Evolutionary conservation across 2,329 filamentous ascomycete genomes (phyloP).

Genomic region (Dryadomyces quercus-mongolicae): DNA sequence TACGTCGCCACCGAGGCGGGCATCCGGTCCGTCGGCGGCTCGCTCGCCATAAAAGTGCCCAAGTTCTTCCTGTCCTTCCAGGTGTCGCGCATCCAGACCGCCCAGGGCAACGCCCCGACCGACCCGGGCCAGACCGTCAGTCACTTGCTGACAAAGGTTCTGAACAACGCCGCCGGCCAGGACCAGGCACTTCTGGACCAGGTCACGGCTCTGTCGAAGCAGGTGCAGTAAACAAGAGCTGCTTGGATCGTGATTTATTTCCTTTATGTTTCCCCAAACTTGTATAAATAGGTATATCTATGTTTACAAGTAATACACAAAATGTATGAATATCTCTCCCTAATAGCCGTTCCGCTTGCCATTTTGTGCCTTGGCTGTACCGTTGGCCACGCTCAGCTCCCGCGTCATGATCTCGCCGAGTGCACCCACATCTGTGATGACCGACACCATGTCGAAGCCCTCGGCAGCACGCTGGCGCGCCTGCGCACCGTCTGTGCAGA

Average conservation of each 20-base stretch:
- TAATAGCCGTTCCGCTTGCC: no score
- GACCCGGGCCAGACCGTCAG: slow-evolving; percentile 41
- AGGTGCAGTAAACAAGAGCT: slow-evolving; percentile 8
- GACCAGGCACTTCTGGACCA: slow-evolving; percentile 35
- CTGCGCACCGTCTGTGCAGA: slow-evolving; percentile 22
- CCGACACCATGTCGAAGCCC: slow-evolving; percentile 27
- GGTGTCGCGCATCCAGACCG: slow-evolving; percentile 45
- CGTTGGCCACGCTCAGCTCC: slow-evolving; percentile 17
- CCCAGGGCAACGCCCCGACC: slow-evolving; percentile 40
- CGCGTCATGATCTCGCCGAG: slow-evolving; percentile 20
- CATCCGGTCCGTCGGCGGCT: slow-evolving; percentile 39
- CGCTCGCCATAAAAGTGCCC: slow-evolving; percentile 44
- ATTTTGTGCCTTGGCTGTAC: no score
- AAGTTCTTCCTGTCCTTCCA: slow-evolving; percentile 53
- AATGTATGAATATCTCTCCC: no score
- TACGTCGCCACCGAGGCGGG: slow-evolving; percentile 50
- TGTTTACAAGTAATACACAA: background rate
- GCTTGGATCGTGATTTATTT: no score
- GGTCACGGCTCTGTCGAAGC: slow-evolving; percentile 29
- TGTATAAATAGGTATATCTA: background rate
- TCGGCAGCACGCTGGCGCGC: slow-evolving; percentile 20
- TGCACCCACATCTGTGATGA: slow-evolving; percentile 23
- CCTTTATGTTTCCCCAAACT: no score
- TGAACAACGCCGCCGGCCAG: slow-evolving; percentile 40
- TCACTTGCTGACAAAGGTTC: slow-evolving; percentile 44